These are phyloP conservation scores for Suillus occidentalis DNA, from an alignment of 768 basidiomycete species.

Conservation along the genomic window DNA sequence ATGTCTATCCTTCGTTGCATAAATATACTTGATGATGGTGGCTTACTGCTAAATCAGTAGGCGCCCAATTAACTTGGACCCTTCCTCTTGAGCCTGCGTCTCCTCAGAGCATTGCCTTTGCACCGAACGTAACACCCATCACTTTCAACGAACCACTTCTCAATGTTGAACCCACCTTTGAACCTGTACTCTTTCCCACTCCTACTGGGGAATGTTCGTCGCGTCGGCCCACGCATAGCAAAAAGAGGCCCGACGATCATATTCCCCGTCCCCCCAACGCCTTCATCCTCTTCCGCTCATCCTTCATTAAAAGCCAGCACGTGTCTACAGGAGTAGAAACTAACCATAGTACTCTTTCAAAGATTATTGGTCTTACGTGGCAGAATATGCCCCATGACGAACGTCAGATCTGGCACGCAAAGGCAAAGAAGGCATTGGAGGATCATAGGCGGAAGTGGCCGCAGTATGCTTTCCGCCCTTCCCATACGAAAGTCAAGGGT, in stretches of 20 bases:
- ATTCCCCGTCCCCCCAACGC: constrained; percentile 85
- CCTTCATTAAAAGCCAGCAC: constrained; percentile 77
- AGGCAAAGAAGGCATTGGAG: constrained; percentile 69
- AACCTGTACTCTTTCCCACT: constrained; percentile 62
- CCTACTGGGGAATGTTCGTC: constrained; percentile 32
- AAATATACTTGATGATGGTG: constrained; percentile 8
- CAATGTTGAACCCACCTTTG: constrained; percentile 36
- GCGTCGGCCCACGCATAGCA: constrained; percentile 55
- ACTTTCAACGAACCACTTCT: constrained; percentile 52
- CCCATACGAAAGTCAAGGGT: constrained; percentile 40
- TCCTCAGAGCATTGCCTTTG: constrained; percentile 50
- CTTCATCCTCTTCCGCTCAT: constrained; percentile 84
- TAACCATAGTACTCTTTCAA: constrained; percentile 80
- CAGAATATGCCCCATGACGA: constrained; percentile 75
- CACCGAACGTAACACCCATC: constrained; percentile 56
- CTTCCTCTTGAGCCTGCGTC: constrained; percentile 40
- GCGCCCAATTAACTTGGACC: constrained; percentile 48
- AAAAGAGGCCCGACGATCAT: constrained; percentile 72
- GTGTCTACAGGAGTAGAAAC: constrained; percentile 78
- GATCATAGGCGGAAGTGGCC: constrained; percentile 75
- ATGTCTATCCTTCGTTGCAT: constrained; percentile 17
- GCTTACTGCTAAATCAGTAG: constrained; percentile 27
- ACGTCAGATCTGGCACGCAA: constrained; percentile 73
- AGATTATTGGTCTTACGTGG: constrained; percentile 85
- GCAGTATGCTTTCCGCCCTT: constrained; percentile 71